Conservation (phyloP, 768 basidiomycete species). For the Termitomyces sp. region DNA sequence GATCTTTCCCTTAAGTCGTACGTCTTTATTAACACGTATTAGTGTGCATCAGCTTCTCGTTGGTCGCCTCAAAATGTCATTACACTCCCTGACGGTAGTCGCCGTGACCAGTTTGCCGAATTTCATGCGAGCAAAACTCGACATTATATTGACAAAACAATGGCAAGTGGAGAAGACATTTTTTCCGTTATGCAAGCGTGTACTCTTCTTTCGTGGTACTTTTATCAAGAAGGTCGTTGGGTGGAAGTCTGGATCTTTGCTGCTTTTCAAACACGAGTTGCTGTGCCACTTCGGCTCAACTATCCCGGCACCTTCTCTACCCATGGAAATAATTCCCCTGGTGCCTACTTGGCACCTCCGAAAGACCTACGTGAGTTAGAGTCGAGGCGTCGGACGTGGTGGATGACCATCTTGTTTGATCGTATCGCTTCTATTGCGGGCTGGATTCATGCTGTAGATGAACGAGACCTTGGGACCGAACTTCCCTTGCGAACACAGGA, state of each 20-base stretch:
- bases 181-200: conserved; percentile 86
- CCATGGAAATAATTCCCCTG: conserved; percentile 61
- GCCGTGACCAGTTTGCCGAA: conserved; percentile 82
- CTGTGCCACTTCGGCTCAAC: conserved; percentile 76
- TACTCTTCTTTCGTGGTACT: conserved; percentile 84
- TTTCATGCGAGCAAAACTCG: conserved; percentile 86
- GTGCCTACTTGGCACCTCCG: conserved; percentile 76
- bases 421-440: conserved; percentile 77
- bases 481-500: conserved; percentile 70
- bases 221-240: conserved; percentile 86
- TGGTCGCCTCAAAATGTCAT: conserved; percentile 72
- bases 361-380: conserved; percentile 73
- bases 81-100: conserved; percentile 65
- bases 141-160: conserved; percentile 81
- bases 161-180: conserved; percentile 86
- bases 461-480: conserved; percentile 81
- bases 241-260: conserved; percentile 92
- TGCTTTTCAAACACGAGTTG: conserved; percentile 77
- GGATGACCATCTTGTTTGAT: conserved; percentile 87
- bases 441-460: conserved; percentile 83
- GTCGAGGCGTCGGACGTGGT: conserved; percentile 79
- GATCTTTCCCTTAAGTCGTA: background rate
- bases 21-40: conserved; percentile 4
- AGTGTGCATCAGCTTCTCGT: conserved; percentile 78
- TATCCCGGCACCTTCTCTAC: conserved; percentile 80